These are phyloP conservation scores for Ilyonectria destructans DNA, from an alignment of 2,329 filamentous ascomycete genomes.

Conservation along the genomic window DNA sequence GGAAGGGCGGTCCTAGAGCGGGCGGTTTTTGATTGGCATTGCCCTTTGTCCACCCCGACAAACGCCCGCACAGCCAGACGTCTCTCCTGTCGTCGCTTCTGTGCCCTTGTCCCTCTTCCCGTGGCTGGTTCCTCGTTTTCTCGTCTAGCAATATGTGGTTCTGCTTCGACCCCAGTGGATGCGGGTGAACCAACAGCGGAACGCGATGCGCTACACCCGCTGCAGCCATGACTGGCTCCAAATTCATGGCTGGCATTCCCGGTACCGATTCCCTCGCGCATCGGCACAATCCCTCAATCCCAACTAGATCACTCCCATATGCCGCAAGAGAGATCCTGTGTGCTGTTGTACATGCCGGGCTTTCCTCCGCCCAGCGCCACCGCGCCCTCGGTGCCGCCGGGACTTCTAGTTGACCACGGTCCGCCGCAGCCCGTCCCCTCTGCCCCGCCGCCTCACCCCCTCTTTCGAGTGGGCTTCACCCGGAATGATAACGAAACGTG, in stretches of 20 bases:
- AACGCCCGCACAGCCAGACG: neutral
- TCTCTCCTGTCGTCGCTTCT: constrained; percentile 5
- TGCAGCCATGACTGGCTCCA: constrained; percentile 9
- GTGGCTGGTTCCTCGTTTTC: neutral
- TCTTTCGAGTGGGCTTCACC: constrained; percentile 28
- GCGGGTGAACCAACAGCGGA: constrained; percentile 7
- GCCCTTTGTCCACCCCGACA: neutral
- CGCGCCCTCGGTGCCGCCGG: constrained; percentile 19
- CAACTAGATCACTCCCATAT: constrained; percentile 13
- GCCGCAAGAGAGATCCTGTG: constrained; percentile 20
- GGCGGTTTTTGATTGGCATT: constrained; percentile 5
- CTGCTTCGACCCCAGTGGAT: neutral
- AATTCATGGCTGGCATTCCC: neutral
- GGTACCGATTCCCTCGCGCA: neutral
- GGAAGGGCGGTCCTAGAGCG: neutral
- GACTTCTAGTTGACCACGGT: constrained; percentile 34
- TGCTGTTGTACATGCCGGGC: constrained; percentile 5
- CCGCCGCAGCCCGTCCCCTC: constrained; percentile 30
- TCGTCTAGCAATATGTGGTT: neutral
- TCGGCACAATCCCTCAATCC: neutral
- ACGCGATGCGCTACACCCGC: constrained; percentile 16
- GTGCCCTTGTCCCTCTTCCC: neutral
- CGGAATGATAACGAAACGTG: constrained; percentile 21
- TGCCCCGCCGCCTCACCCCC: constrained; percentile 35
- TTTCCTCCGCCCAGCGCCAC: constrained; percentile 35